Conservation (phyloP, 1,284 basidiomycete genomes). For the Boletus hoseneyae region DNA sequence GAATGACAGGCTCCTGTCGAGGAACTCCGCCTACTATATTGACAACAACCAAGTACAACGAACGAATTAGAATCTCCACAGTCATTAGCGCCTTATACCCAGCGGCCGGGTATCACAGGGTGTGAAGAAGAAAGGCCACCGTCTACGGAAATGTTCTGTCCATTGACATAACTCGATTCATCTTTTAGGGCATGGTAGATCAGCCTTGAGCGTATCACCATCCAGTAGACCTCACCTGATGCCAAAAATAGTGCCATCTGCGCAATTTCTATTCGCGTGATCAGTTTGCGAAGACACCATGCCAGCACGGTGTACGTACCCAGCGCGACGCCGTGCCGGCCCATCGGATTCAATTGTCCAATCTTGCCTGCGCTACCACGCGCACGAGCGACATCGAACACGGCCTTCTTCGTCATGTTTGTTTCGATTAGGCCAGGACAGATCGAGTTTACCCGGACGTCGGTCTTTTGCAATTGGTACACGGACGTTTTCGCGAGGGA, state of each 20-base stretch:
- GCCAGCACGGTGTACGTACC: conserved; percentile 41
- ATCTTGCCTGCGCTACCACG: conserved; percentile 74
- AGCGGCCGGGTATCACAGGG: conserved; percentile 39
- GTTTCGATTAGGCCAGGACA: conserved; percentile 93
- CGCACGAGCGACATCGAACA: conserved; percentile 75
- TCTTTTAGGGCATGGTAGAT: conserved; percentile 43
- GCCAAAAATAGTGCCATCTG: conserved; percentile 84
- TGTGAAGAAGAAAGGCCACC: conserved; percentile 76
- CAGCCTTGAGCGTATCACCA: conserved; percentile 7
- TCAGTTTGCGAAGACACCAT: conserved; percentile 19
- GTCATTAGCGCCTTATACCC: conserved; percentile 20
- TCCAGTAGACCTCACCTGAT: conserved; percentile 54
- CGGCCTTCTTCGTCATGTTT: conserved; percentile 73
- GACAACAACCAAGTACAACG: not conserved
- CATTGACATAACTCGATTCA: conserved; percentile 91
- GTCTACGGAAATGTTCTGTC: conserved; percentile 84
- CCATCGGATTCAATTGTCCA: conserved; percentile 83
- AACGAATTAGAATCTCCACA: not conserved
- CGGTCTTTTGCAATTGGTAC: conserved; percentile 78
- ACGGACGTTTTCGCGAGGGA: conserved; percentile 80
- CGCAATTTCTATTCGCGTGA: conserved; percentile 63
- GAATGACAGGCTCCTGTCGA: too few species aligned
- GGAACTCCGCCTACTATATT: too few species aligned
- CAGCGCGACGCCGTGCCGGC: conserved; percentile 75
- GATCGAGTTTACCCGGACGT: conserved; percentile 86